These are phyloP conservation scores for Fusarium piperis DNA, from an alignment of 2,329 filamentous ascomycete genomes.

Conservation along the genomic window DNA sequence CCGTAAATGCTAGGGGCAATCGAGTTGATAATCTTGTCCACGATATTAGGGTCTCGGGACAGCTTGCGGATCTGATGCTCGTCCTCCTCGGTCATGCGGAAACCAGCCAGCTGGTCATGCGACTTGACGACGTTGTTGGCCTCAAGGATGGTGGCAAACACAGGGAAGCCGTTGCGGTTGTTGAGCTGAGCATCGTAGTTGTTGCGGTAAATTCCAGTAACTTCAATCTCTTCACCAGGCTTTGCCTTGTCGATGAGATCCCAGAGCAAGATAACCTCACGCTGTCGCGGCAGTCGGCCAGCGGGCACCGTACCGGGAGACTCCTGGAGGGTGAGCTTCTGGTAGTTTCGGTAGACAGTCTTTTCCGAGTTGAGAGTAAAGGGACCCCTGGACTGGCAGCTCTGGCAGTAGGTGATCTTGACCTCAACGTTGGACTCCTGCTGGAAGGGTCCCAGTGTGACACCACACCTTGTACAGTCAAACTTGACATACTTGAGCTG, in stretches of 20 bases:
- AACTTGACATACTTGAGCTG: conserved; percentile 99
- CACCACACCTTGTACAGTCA: conserved; percentile 91
- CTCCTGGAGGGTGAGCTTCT: conserved; percentile 96
- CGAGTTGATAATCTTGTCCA: conserved; percentile 91
- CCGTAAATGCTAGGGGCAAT: conserved; percentile 98
- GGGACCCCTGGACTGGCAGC: conserved; percentile 92
- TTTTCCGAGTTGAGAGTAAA: conserved; percentile 97
- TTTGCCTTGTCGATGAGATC: conserved; percentile 97
- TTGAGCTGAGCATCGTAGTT: conserved; percentile 98
- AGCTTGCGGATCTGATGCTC: conserved; percentile 89
- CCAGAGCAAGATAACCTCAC: conserved; percentile 95
- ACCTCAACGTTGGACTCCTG: conserved; percentile 97
- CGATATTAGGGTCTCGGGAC: conserved; percentile 88
- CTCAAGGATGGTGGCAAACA: conserved; percentile 97
- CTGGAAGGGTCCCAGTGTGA: conserved; percentile 93
- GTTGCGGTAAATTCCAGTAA: conserved; percentile 97
- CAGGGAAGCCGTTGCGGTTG: conserved; percentile 98
- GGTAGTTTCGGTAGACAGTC: conserved; percentile 98
- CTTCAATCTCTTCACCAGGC: conserved; percentile 96
- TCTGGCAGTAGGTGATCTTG: conserved; percentile 95
- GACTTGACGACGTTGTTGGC: conserved; percentile 98
- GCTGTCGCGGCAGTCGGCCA: conserved; percentile 89
- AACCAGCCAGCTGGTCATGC: conserved; percentile 96
- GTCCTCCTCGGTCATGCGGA: conserved; percentile 93
- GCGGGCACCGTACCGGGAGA: conserved; percentile 97